Base-by-base conservation (phyloP, 139 green algal genomes). In the Chlorella sp. region DNA sequence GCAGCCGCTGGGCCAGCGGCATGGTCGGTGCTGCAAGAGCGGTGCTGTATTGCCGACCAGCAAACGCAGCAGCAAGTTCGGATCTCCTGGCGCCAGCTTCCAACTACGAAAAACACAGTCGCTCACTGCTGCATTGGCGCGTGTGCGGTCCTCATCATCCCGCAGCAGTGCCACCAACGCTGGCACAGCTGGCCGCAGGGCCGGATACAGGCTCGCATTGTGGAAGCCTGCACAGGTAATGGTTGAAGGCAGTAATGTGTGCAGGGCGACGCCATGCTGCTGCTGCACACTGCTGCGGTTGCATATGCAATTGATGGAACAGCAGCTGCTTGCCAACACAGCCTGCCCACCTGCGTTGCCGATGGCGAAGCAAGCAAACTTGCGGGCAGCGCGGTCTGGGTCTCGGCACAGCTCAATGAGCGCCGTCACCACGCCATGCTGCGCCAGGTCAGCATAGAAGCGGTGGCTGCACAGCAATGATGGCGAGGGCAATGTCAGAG, bases 291-390 rank as follows among this genome's bases (percentile, higher is more conserved):
- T n/a, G n/a, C n/a, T n/a, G n/a, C n/a, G n/a, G n/a, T n/a, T n/a
- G n/a, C n/a, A n/a, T n/a, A n/a, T n/a, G n/a, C n/a, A n/a, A n/a
- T n/a, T n/a, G n/a, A n/a, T n/a, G n/a, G n/a, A n/a, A n/a, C n/a
- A n/a, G n/a, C n/a, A n/a, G n/a, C n/a, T n/a, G n/a, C n/a, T n/a
- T n/a, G n/a, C n/a, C n/a, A n/a, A n/a, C n/a, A n/a, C n/a, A n/a
- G n/a, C n/a, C n/a, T 23, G 17, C 78, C 16, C 71, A 92, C 90
- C 94, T 26, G 95, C 95, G 80, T 97, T 97, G 78, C 96, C 95
- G 69, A 99, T 96, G 6, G 97, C 97, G 72, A 99, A 99, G 93
- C 95, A 98, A 25, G 97, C 97, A 93, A 99, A 99, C 90, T 99
- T 99, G 88, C 97, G 94, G 17, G 93, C 97, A 25, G 87, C 80